Percentiles rank a stretch among this genome's conserved stretches.
Evolutionary conservation across 495 filamentous ascomycete genomes (phyloP).

Genomic region (Hypoxylon perforatum): DNA sequence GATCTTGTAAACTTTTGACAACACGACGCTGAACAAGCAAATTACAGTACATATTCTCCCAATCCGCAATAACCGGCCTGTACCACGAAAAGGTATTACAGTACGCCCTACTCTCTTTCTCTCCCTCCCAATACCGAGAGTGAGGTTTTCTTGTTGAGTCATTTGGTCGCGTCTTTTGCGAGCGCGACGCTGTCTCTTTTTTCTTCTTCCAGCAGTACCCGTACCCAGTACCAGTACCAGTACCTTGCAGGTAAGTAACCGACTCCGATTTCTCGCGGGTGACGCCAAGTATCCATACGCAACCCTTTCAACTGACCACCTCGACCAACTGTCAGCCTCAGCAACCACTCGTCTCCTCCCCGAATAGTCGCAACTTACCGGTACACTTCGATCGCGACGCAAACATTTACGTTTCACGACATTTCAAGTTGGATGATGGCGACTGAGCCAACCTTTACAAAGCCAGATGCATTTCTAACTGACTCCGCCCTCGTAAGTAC

Average conservation of each 20-base stretch:
- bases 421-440: constrained; percentile 62
- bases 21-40: constrained; percentile 39
- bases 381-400: constrained; percentile 38
- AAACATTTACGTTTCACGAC: constrained; percentile 37
- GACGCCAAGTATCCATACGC: constrained; percentile 27
- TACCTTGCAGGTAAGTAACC: constrained; percentile 21
- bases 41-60: constrained; percentile 40
- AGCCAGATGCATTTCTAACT: constrained; percentile 62
- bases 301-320: constrained; percentile 38
- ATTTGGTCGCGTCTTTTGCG: constrained; percentile 24
- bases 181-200: constrained; percentile 15
- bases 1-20: constrained; percentile 48
- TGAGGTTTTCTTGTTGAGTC: constrained; percentile 7
- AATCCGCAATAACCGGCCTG: constrained; percentile 39
- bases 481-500: constrained; percentile 59
- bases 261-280: constrained; percentile 27
- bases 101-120: constrained; percentile 31
- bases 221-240: constrained; percentile 3
- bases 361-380: constrained; percentile 21
- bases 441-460: constrained; percentile 64
- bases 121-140: constrained; percentile 16
- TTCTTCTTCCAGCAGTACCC: constrained; percentile 5
- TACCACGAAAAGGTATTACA: constrained; percentile 37
- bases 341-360: constrained; percentile 13
- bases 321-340: constrained; percentile 31